Conservation (phyloP, 495 filamentous ascomycete genomes). For the Hypoxylon perforatum region DNA sequence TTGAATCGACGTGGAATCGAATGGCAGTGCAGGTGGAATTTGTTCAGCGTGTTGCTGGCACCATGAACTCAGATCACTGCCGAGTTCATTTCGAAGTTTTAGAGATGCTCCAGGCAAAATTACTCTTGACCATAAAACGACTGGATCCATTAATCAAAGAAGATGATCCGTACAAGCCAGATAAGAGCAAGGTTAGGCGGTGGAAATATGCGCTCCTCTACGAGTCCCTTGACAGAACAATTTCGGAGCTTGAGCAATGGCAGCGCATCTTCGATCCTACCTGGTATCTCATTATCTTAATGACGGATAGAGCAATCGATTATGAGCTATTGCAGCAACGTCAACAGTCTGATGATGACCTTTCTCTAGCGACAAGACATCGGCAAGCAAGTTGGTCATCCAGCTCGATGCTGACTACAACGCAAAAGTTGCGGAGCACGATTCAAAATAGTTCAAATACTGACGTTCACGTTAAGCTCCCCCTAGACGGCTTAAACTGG, state of each 20-base stretch:
- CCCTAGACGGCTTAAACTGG: background rate
- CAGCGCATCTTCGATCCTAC: background rate
- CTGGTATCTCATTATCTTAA: background rate
- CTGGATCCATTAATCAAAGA: background rate
- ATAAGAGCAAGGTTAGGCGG: background rate
- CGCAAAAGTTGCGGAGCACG: background rate
- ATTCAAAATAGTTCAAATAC: background rate
- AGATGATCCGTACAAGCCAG: background rate
- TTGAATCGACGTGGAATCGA: background rate
- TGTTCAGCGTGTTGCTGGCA: background rate
- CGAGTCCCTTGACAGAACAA: background rate
- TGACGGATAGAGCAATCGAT: background rate
- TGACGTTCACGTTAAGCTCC: background rate
- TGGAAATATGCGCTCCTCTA: background rate
- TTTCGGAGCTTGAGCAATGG: background rate
- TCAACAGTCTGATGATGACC: no score
- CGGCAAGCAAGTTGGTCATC: background rate
- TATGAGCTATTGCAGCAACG: background rate
- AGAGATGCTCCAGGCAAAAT: background rate
- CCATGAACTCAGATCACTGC: background rate
- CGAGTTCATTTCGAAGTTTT: background rate
- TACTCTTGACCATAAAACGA: background rate
- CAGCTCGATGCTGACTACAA: background rate
- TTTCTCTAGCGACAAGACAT: no score
- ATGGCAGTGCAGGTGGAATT: background rate